Evolutionary conservation across 2,329 filamentous ascomycete genomes (phyloP), one percentile per base, ranked within the genome.

Genomic region (Nigrospora osmanthi): DNA sequence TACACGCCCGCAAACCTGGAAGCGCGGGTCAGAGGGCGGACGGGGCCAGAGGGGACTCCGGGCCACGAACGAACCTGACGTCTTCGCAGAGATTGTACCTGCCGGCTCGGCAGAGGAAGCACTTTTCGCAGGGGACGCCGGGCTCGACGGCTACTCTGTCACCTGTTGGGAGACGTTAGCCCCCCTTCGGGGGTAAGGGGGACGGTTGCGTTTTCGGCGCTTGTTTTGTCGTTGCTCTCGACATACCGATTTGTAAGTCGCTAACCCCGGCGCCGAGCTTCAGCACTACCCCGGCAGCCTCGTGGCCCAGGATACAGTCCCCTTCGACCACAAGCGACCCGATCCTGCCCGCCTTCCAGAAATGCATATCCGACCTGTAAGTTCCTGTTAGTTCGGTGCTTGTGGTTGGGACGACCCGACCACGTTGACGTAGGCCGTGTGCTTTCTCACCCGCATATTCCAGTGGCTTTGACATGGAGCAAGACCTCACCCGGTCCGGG

Each of bases 131-230:
- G 0, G 82, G 78, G 1, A 83, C 76, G 16, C 81, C 80, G 0
- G 81, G 80, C 54, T 87, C 82, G 14, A 87, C 63, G 4, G 82
- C 81, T 11, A 87, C 80, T 42, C 80, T 68, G 54, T 87, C 82
- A 11, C 80, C 79, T 65, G 35, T 33, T 14, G 15, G 11, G n/a
- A 40, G 7, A 11, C 17, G 6, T 33, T 33, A 23, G 16, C 42
- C 32, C n/a, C n/a, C n/a, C n/a, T n/a, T n/a, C n/a, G n/a, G n/a
- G n/a, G n/a, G n/a, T n/a, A n/a, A n/a, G n/a, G n/a, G n/a, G n/a
- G n/a, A n/a, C n/a, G n/a, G n/a, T n/a, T n/a, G n/a, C n/a, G n/a
- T n/a, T 6, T 28, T 6, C 5, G 5, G 6, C 10, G 2, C 41
- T 14, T 16, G 3, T 30, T 11, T 4, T 15, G 7, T 16, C 11